Percentiles rank a stretch among this genome's conserved stretches.
These are phyloP conservation scores for Eimeria mitis DNA, from an alignment of 169 alveolate species.

Conservation along the genomic window DNA sequence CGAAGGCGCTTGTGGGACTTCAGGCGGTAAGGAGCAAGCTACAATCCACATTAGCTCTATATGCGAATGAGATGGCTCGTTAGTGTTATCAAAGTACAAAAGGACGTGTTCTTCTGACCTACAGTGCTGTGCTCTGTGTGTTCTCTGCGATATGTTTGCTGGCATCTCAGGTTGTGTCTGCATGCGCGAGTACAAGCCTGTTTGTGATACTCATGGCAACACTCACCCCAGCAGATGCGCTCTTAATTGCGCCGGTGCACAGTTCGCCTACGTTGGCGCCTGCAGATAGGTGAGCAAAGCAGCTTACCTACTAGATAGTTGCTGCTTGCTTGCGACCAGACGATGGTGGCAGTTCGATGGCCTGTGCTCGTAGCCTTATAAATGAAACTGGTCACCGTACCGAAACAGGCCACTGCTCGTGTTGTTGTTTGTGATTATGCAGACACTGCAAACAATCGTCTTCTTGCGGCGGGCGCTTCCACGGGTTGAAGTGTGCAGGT, in stretches of 20 bases:
- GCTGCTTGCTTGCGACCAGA: neutral
- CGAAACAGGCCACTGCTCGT: neutral
- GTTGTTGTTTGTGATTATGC: neutral
- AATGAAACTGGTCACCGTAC: neutral
- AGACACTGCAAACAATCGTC: neutral
- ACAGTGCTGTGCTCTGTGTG: neutral
- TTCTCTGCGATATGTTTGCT: neutral
- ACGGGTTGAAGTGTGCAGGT: neutral
- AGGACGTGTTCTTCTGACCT: neutral
- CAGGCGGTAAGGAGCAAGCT: neutral
- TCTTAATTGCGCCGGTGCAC: constrained; percentile 20
- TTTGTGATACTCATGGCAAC: constrained; percentile 24
- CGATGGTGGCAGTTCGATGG: neutral
- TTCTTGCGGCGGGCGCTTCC: neutral
- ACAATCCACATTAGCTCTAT: neutral
- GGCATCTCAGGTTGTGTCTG: constrained; percentile 9
- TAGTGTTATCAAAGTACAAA: neutral
- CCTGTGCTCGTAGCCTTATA: neutral
- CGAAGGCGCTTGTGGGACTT: neutral
- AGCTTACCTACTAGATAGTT: neutral
- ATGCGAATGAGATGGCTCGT: neutral
- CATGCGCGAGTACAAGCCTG: constrained; percentile 1
- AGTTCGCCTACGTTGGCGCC: constrained; percentile 18
- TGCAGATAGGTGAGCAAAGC: neutral
- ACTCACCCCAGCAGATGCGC: constrained; percentile 16